Base-by-base conservation (phyloP, 306 rosid species). In the Amphicarpaea edgeworthii region DNA sequence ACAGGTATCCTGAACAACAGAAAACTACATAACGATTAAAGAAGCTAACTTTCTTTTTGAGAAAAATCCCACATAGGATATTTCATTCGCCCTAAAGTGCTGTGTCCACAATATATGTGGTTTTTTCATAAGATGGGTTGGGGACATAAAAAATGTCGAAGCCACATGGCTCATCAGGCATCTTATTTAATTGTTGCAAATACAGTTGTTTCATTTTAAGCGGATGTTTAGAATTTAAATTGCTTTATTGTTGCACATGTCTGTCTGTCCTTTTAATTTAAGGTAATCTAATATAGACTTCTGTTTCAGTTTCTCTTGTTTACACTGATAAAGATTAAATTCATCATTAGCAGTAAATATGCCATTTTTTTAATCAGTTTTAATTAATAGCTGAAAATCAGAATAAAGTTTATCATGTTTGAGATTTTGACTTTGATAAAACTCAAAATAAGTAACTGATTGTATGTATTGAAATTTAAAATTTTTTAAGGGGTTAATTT, bases 121-220 rank as follows among this genome's bases (percentile, higher is more conserved):
- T 40, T 78, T 83, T 82, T 76, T 71, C 68, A 26, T 77, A 76
- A 30, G 70, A 54, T 72, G 76, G 51, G 61, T 74, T 80, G 66
- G 61, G 61, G 64, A 42, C 55, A 62, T 76, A 41, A 73, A 68
- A 81, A 77, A 77, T 72, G 76, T 24, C 16, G 47, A 64, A 77
- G 77, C 79, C 92, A 87, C 93, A 84, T 85, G 90, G 82, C 73
- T 84, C 79, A 65, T 84, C 81, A 72, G 43, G 83, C 73, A 84
- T 85, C 83, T 83, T 80, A 68, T 70, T 84, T 75, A 76, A 77
- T 69, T 63, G 68, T 62, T 47, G 26, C 78, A 62, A 68, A 75
- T 68, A 60, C 78, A 77, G 74, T 69, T 76, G 79, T 69, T 62
- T 75, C 24, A 58, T 68, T 65, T 84, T 82, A 14, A 85, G 62